Conservation (phyloP, 75 land plant species). For the Selaginella moellendorffii region DNA sequence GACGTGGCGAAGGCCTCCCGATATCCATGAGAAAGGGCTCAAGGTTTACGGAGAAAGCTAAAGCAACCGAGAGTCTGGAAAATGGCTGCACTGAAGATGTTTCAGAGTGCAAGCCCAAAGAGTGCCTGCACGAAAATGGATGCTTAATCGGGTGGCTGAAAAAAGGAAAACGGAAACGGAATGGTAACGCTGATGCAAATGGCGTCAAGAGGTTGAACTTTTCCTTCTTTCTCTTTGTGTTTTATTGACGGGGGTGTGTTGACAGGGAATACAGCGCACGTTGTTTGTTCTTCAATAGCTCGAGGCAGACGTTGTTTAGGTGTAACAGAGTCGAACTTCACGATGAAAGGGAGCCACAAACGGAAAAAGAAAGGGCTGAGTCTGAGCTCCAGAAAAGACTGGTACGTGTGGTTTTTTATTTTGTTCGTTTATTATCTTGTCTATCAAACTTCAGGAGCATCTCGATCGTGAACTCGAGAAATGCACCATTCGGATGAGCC, state of each 20-base stretch:
- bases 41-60: not conserved
- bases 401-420: not conserved
- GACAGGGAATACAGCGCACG: not conserved
- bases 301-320: not conserved
- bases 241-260: too few relatives aligned
- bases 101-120: not conserved
- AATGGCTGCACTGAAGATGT: not conserved
- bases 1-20: slow-evolving; percentile 38
- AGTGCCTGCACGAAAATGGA: slow-evolving; percentile 10
- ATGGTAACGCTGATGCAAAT: not conserved
- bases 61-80: not conserved
- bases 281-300: not conserved
- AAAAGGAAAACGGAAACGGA: slow-evolving; percentile 21
- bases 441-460: too few relatives aligned
- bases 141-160: slow-evolving; percentile 16
- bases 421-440: too few relatives aligned
- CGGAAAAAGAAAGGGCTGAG: not conserved
- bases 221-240: too few relatives aligned
- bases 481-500: slow-evolving; percentile 41
- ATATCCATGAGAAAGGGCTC: not conserved
- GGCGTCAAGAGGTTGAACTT: not conserved
- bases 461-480: slow-evolving; percentile 69
- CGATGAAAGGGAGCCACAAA: not conserved
- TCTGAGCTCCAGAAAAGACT: not conserved
- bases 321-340: not conserved